These are phyloP conservation scores for Amanita brunnescens DNA, from an alignment of 768 basidiomycete genomes.

Conservation along the genomic window DNA sequence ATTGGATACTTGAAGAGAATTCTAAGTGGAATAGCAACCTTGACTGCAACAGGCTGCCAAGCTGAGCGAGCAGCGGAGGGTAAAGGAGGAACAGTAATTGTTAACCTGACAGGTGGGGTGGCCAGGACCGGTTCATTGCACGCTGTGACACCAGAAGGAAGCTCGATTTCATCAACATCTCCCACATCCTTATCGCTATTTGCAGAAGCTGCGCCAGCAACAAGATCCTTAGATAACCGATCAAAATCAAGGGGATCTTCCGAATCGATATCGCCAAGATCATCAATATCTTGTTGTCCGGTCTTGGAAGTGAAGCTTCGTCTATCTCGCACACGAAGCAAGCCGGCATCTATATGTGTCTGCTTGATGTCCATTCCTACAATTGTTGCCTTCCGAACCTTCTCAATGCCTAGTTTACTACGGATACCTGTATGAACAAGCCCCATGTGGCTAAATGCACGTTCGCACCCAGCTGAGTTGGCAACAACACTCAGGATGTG, in stretches of 20 bases:
- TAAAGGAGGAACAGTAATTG: background rate
- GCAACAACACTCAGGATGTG: constrained; percentile 15
- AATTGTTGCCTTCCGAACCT: constrained; percentile 13
- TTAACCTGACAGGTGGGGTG: no score
- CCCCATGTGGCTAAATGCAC: constrained; percentile 22
- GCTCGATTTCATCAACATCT: background rate
- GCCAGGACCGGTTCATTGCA: background rate
- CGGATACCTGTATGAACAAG: constrained; percentile 11
- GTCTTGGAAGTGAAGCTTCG: constrained; percentile 1
- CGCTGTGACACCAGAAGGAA: background rate
- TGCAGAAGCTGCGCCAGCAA: constrained; percentile 5
- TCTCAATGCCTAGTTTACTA: constrained; percentile 11
- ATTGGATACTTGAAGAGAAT: constrained; percentile 8
- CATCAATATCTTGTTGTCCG: background rate
- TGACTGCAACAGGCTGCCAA: background rate
- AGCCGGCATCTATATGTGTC: constrained; percentile 11
- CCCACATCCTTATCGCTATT: constrained; percentile 6
- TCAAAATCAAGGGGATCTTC: constrained; percentile 9
- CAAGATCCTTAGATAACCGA: constrained; percentile 6
- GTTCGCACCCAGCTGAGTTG: constrained; percentile 23
- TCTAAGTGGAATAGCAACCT: constrained; percentile 4
- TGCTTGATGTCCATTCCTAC: constrained; percentile 15
- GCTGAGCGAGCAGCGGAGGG: background rate
- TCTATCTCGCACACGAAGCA: constrained; percentile 6
- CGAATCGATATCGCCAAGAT: background rate